These are phyloP conservation scores for Didymella glomerata DNA, from an alignment of 2,329 filamentous ascomycete genomes.

Conservation along the genomic window DNA sequence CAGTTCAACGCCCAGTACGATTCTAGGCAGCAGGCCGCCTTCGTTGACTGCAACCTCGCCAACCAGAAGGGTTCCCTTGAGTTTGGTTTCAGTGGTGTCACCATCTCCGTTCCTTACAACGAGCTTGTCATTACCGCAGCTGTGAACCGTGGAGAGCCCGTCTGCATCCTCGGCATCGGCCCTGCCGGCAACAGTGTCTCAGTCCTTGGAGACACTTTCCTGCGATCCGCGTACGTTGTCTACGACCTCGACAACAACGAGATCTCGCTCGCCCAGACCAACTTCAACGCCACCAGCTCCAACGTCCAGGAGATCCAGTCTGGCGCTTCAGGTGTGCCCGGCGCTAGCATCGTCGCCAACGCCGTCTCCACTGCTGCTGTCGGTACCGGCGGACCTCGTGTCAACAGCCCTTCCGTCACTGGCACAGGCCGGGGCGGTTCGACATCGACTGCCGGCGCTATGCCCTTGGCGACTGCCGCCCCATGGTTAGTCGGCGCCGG, in stretches of 20 bases:
- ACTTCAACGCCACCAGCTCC: constrained; percentile 63
- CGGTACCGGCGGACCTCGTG: constrained; percentile 56
- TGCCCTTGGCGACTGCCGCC: constrained; percentile 37
- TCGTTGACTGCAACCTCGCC: constrained; percentile 63
- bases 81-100: constrained; percentile 65
- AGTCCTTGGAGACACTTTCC: constrained; percentile 69
- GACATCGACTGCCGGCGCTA: constrained; percentile 30
- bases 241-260: constrained; percentile 68
- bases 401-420: constrained; percentile 40
- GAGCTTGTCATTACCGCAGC: constrained; percentile 65
- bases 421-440: constrained; percentile 1
- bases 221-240: constrained; percentile 69
- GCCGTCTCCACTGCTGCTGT: constrained; percentile 59
- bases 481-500: constrained; percentile 43
- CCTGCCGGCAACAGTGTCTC: constrained; percentile 58
- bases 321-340: constrained; percentile 60
- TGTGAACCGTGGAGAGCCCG: constrained; percentile 49
- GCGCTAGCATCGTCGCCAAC: constrained; percentile 60
- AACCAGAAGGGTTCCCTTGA: constrained; percentile 60
- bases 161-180: constrained; percentile 60
- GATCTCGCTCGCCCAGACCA: constrained; percentile 68
- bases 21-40: constrained; percentile 54
- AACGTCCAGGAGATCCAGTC: constrained; percentile 64
- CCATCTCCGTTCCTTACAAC: constrained; percentile 63
- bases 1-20: constrained; percentile 55